A percentile compares a stretch with the other conserved stretches of the same genome.
These are phyloP conservation scores for Ceratocystis lukuohia DNA, from an alignment of 2,329 filamentous ascomycete species.

Conservation along the genomic window DNA sequence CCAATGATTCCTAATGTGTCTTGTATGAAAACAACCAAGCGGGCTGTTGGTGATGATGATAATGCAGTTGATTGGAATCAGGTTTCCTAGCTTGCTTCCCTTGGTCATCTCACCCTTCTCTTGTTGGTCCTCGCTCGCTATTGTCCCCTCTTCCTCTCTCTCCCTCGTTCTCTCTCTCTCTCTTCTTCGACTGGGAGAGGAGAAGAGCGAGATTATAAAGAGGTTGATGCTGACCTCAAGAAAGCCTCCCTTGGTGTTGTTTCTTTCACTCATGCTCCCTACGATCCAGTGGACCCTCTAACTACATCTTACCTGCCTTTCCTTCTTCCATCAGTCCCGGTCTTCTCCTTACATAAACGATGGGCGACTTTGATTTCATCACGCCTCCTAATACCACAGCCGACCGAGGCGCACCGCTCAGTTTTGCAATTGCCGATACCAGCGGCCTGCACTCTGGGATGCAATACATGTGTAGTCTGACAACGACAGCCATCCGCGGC, in stretches of 20 bases:
- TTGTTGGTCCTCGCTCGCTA: background rate
- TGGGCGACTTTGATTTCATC: background rate
- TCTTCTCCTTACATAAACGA: background rate
- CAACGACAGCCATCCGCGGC: constrained; percentile 3
- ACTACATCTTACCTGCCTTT: background rate
- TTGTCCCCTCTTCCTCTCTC: background rate
- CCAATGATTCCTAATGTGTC: too few species aligned
- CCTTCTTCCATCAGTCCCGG: background rate
- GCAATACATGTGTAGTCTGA: constrained; percentile 5
- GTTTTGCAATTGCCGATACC: constrained; percentile 3
- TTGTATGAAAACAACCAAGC: background rate
- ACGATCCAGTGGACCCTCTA: background rate
- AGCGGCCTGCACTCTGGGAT: background rate
- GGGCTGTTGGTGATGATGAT: background rate
- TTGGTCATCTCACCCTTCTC: background rate
- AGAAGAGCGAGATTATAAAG: background rate
- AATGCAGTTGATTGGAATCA: too few species aligned
- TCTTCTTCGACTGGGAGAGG: background rate
- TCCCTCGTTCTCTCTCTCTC: background rate
- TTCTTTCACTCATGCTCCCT: background rate
- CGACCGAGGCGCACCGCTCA: background rate
- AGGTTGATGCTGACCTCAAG: background rate
- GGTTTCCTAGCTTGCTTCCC: too few species aligned
- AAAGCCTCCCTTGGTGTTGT: background rate
- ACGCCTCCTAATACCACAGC: background rate